Base-by-base conservation (phyloP, 495 filamentous ascomycete species). In the Penicillium parvum region DNA sequence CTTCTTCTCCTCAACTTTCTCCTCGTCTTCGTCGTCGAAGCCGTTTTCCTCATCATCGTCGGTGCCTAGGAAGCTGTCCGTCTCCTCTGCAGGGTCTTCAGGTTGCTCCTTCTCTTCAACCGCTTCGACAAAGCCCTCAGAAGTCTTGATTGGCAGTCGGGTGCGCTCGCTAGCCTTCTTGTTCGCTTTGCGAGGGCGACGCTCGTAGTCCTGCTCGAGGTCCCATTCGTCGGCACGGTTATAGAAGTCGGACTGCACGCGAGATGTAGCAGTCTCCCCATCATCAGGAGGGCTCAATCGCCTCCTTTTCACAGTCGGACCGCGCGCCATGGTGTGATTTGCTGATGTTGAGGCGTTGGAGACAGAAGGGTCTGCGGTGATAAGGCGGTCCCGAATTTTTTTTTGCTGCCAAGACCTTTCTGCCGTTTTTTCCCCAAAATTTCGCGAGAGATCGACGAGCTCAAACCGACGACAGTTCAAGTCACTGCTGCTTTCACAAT, bases 201-300 rank as follows among this genome's bases (percentile, higher is more conserved):
- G 75, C 65, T 95, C 90, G 72, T 97, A 98, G 54, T 84, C 80
- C 52, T 96, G 84, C 65, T 98, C 92, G 33, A 95, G 74, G 59
- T 95, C 77, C 92, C 92, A 96, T 58, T 75, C 66, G 27, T 71
- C 63, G 39, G 69, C 74, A 37, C 61, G 61, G 44, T 43, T 53
- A 51, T 63, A 59, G 34, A 72, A 72, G 20, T 71, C 65, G 39
- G 44, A 59, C 28, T 68, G 55, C 18, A 58, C 54, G 43, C 52
- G 45, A 10, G 68, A 66, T 1, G 61, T 57, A 29, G 67, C 55
- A 11, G 63, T 58, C 4, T 66, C 58, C 35, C 61, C 64, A 5
- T 64, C 68, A 1, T 46, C 61, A 20, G 77, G 68, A 37, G 79
- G 78, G 35, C 73, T 80, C 7, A 83, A 45, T 34, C 71, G 72